These are phyloP conservation scores for Rhynchosporium graminicola DNA, from an alignment of 2,329 filamentous ascomycete genomes.

Conservation along the genomic window DNA sequence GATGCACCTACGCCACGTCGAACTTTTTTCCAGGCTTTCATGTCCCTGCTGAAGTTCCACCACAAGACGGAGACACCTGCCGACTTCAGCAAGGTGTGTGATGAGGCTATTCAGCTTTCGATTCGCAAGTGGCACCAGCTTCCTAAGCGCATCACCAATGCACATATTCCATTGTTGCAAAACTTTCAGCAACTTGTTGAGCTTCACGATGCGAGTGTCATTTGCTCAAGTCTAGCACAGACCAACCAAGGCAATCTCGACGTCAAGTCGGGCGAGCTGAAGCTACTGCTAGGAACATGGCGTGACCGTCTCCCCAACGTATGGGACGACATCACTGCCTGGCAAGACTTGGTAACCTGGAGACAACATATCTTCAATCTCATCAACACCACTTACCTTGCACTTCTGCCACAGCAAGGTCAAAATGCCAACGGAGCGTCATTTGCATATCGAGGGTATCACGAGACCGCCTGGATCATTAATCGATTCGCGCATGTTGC, in stretches of 20 bases:
- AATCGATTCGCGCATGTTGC: slow-evolving; percentile 98
- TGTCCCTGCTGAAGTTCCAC: slow-evolving; percentile 92
- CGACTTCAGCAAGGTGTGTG: slow-evolving; percentile 88
- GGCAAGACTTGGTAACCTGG: slow-evolving; percentile 99
- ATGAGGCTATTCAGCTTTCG: slow-evolving; percentile 95
- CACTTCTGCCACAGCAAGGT: slow-evolving; percentile 75
- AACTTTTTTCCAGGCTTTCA: slow-evolving; percentile 98
- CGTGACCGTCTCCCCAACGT: slow-evolving; percentile 93
- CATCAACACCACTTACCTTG: slow-evolving; percentile 92
- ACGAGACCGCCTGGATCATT: slow-evolving; percentile 99
- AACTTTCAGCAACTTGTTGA: slow-evolving; percentile 98
- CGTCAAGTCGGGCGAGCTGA: slow-evolving; percentile 91
- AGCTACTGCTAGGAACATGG: slow-evolving; percentile 92
- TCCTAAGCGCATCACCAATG: slow-evolving; percentile 89
- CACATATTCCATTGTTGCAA: slow-evolving; percentile 91
- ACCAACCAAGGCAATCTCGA: slow-evolving; percentile 87
- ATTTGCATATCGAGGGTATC: slow-evolving; percentile 94
- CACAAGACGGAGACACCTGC: slow-evolving; percentile 77
- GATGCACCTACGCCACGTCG: slow-evolving; percentile 93
- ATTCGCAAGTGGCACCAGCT: slow-evolving; percentile 99
- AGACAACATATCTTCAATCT: slow-evolving; percentile 97
- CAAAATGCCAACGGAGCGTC: slow-evolving; percentile 86
- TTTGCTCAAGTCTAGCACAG: slow-evolving; percentile 84
- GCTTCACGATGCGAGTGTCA: slow-evolving; percentile 94
- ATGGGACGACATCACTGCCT: slow-evolving; percentile 99